Base-by-base conservation (phyloP, 495 filamentous ascomycete species). In the Neurospora sp. region DNA sequence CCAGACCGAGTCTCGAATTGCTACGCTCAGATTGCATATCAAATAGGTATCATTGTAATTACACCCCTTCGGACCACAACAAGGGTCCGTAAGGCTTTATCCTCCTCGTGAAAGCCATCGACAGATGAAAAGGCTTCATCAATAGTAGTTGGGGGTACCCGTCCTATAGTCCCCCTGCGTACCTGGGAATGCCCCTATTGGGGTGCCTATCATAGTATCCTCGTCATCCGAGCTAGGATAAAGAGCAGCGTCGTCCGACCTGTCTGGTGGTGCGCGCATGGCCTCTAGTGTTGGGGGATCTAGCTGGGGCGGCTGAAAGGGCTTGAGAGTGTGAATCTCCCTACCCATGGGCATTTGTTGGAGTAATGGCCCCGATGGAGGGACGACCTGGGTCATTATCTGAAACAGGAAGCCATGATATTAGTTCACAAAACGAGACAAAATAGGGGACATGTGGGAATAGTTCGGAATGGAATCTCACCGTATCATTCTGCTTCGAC, bases 401-500 rank as follows among this genome's bases (percentile, higher is more conserved):
- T 95, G 72, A 54, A n/a, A 38, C 54, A 66, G 31, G 54, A 66
- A 23, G 31, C 12, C 27, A 18, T 7, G 6, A 35, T 66, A 23
- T 66, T 66, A 66, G 54, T 66, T 35, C 54, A 35, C 27, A 18
- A 3, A 4, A 16, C 7, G 16, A 62, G 48, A 7, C 11, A 39
- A 20, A 73, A 16, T 41, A 62, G 71, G 75, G 23, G 42, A 23
- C 8, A 6, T 27, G 27, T 70, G 23, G 16, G 3, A 20, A 12
- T 12, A 3, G 6, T 38, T 4, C 20, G 2, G 11, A 31, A 0
- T 37, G 23, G 9, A 16, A 66, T 87, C 91, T 83, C 79, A 97
- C 93, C 16, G 92, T 96, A 83, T 97, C 93, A 80, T 99, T 99
- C 83, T 92, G 89, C 82, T 93, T 93, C 39, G 86, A 87, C 96